Evolutionary conservation across 2,329 filamentous ascomycete species (phyloP).

Genomic region (Stagonosporopsis rhizophila): DNA sequence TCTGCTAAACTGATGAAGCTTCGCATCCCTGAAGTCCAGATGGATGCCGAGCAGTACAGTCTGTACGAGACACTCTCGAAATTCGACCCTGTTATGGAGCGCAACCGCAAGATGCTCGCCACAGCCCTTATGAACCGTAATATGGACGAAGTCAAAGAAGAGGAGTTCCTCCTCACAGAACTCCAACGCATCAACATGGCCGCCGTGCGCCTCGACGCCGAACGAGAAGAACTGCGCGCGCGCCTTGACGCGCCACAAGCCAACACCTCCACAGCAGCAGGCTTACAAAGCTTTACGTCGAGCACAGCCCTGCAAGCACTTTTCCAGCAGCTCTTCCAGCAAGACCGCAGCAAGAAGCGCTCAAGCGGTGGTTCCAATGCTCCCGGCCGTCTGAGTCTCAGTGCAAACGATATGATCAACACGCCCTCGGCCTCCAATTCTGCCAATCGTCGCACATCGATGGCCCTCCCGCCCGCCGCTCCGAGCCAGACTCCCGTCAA

Average conservation of each 20-base stretch:
- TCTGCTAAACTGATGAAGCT: constrained; percentile 61
- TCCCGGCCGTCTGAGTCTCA: constrained; percentile 48
- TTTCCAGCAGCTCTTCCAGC: constrained; percentile 79
- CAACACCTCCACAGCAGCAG: constrained; percentile 49
- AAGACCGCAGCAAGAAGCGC: constrained; percentile 89
- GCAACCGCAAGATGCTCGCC: constrained; percentile 82
- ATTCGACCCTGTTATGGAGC: constrained; percentile 83
- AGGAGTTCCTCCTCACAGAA: constrained; percentile 87
- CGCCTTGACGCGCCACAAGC: constrained; percentile 82
- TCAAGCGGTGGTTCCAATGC: constrained; percentile 50
- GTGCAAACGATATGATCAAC: constrained; percentile 46
- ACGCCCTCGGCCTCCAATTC: constrained; percentile 44
- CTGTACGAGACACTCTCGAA: constrained; percentile 85
- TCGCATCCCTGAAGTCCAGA: constrained; percentile 56
- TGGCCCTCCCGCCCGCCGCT: constrained; percentile 37
- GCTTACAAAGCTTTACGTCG: constrained; percentile 71
- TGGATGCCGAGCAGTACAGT: constrained; percentile 85
- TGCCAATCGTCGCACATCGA: constrained; percentile 45
- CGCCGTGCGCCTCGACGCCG: constrained; percentile 84
- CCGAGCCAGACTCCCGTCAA: constrained; percentile 48
- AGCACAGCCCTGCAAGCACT: constrained; percentile 81
- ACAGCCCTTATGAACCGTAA: constrained; percentile 78
- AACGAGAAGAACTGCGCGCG: constrained; percentile 85
- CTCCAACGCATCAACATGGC: constrained; percentile 89
- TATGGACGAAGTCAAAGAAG: constrained; percentile 88